phyloP scores from a whole-genome alignment of 306 rosid species.

The Inga oerstediana region DNA sequence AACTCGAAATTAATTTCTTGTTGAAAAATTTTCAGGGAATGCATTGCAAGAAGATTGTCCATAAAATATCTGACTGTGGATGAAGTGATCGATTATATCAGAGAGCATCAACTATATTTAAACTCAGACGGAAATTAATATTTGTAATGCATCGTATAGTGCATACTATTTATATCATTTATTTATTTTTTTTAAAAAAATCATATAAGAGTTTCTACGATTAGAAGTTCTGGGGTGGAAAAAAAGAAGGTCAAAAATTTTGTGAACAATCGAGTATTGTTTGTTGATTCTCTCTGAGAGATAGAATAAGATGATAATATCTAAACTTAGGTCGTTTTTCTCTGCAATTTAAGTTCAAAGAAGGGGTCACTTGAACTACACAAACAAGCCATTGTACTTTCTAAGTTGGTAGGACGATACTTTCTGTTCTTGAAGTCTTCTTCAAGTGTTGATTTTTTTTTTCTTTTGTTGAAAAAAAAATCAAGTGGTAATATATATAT shows the following conservation, averaged over 20 bases:
- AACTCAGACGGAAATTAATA: neutral
- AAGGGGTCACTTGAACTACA: neutral
- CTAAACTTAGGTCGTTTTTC: neutral
- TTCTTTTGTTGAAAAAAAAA: too few species aligned
- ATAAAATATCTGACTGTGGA: conserved; percentile 78
- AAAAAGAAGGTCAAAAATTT: neutral
- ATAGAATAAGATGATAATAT: neutral
- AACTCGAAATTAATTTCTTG: neutral
- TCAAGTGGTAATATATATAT: too few species aligned
- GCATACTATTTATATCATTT: neutral
- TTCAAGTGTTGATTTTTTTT: neutral
- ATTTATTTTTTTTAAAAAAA: neutral
- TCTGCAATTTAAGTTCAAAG: too few species aligned
- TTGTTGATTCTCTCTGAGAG: neutral
- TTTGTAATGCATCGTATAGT: neutral
- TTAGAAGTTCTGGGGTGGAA: neutral
- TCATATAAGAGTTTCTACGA: neutral
- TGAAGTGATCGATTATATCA: conserved; percentile 74
- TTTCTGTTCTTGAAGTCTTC: neutral
- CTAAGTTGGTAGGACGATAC: neutral
- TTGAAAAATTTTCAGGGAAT: conserved; percentile 59
- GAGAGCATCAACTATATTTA: conserved; percentile 24
- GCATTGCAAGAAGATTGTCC: conserved; percentile 84
- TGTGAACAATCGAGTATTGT: neutral
- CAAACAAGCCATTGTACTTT: neutral